Percentiles rank a stretch among this genome's conserved stretches.
Conservation (phyloP, 257 asterid species). For the Solanum medicagineum region DNA sequence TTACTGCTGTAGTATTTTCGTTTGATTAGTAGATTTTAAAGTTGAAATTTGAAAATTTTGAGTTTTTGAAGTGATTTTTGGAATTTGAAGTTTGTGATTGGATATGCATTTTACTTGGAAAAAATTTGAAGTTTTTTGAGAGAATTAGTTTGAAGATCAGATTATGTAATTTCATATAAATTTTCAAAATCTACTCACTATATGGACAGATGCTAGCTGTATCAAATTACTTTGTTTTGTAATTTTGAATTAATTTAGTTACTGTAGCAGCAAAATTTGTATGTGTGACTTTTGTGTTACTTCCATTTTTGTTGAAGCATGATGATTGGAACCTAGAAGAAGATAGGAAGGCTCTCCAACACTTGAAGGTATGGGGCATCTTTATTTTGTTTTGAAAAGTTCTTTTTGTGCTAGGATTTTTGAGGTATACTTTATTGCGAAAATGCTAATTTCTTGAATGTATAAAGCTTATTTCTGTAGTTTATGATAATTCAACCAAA, state of each 20-base stretch:
- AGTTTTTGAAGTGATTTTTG: neutral
- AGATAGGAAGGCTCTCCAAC: conserved; percentile 71
- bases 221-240: neutral
- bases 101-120: neutral
- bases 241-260: neutral
- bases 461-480: neutral
- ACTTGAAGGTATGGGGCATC: conserved; percentile 42
- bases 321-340: conserved; percentile 86
- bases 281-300: neutral
- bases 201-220: neutral
- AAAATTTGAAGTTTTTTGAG: neutral
- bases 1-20: neutral
- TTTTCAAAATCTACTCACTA: neutral
- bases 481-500: neutral
- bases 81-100: neutral
- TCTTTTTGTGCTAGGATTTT: neutral
- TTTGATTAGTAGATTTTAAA: neutral
- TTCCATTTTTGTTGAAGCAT: conserved; percentile 34
- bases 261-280: neutral
- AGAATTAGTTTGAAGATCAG: neutral
- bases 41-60: neutral
- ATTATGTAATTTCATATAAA: too few relatives aligned
- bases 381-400: neutral
- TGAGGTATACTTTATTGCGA: neutral
- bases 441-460: neutral